Evolutionary conservation across 1,139 yeast species (phyloP).

Genomic region (Yarrowia galli): DNA sequence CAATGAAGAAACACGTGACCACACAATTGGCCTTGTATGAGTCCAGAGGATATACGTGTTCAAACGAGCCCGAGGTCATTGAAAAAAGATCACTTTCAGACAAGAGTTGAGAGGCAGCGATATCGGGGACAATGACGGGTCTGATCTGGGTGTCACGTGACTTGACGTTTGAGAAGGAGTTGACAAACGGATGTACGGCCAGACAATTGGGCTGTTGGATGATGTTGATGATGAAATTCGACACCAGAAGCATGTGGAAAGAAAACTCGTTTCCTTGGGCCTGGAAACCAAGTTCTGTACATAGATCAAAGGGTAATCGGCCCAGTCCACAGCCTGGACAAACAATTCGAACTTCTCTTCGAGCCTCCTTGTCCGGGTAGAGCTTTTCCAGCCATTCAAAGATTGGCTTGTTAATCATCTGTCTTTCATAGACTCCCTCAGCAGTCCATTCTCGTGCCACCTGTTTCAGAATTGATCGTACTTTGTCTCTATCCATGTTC

Average conservation of each 20-base stretch:
- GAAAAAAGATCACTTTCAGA: constrained; percentile 54
- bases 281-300: constrained; percentile 66
- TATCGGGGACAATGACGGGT: constrained; percentile 56
- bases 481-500: constrained; percentile 64
- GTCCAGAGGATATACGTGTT: constrained; percentile 72
- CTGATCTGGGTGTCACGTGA: constrained; percentile 62
- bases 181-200: constrained; percentile 64
- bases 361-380: constrained; percentile 53
- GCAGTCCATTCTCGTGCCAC: constrained; percentile 77
- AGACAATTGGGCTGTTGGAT: constrained; percentile 48
- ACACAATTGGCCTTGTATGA: constrained; percentile 57
- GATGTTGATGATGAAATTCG: constrained; percentile 68
- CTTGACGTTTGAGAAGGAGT: constrained; percentile 74
- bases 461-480: constrained; percentile 67
- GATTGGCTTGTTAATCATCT: constrained; percentile 57
- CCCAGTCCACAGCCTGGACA: constrained; percentile 91
- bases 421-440: constrained; percentile 65
- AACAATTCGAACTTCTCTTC: constrained; percentile 56
- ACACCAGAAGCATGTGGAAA: constrained; percentile 77
- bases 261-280: constrained; percentile 89
- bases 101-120: constrained; percentile 45
- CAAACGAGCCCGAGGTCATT: constrained; percentile 82
- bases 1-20: constrained; percentile 78
- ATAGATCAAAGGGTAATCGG: constrained; percentile 72
- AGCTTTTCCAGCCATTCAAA: constrained; percentile 55